Evolutionary conservation across 192 early-diverging fungal species (phyloP).

Genomic region (Coemansia sp.): DNA sequence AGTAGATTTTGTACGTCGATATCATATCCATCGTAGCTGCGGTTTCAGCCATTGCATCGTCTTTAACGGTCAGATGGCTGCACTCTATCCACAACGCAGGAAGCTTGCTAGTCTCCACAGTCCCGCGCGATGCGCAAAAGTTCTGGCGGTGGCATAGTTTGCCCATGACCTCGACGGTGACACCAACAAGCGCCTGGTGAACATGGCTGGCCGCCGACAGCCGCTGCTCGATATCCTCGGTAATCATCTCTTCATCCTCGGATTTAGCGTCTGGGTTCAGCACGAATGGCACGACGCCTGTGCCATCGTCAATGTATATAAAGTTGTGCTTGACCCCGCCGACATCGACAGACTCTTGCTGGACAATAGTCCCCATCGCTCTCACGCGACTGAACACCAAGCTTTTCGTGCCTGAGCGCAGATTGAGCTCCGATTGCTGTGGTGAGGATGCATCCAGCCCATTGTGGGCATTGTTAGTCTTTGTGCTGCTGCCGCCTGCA

Average conservation of each 20-base stretch:
- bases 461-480: not conserved
- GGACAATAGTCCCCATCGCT: not conserved
- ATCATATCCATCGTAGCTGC: not conserved
- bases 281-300: not conserved
- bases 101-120: not conserved
- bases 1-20: not conserved
- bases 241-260: not conserved
- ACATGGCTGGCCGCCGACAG: not conserved
- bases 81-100: not conserved
- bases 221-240: not conserved
- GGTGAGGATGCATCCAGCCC: not conserved
- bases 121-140: no score
- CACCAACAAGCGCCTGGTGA: not conserved
- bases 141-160: not conserved
- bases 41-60: constrained; percentile 4
- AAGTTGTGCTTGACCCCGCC: not conserved
- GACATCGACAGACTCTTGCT: not conserved
- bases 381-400: not conserved
- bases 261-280: not conserved
- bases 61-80: not conserved
- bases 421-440: not conserved
- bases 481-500: not conserved
- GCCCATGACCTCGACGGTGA: not conserved
- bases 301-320: not conserved
- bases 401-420: not conserved